Percentiles rank a stretch among this genome's conserved stretches.
These are phyloP conservation scores for Phytophthora aleatoria DNA, from an alignment of 352 stramenopile species.

Conservation along the genomic window DNA sequence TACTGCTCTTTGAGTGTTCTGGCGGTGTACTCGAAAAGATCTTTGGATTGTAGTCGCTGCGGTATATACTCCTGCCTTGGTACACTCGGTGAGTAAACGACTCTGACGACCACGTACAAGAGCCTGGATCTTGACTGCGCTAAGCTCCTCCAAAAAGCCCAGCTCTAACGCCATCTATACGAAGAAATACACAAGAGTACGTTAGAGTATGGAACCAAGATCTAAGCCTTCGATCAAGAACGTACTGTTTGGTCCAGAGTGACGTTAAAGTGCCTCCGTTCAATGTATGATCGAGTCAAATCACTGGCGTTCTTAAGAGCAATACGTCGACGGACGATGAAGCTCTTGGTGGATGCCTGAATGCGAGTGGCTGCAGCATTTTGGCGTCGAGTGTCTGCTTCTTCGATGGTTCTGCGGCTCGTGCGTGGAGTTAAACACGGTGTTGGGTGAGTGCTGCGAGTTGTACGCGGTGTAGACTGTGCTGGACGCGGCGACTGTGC, in stretches of 20 bases:
- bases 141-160: slow-evolving; percentile 51
- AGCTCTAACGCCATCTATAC: slow-evolving; percentile 44
- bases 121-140: slow-evolving; percentile 66
- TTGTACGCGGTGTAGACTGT: slow-evolving; percentile 6
- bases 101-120: slow-evolving; percentile 64
- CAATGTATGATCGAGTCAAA: slow-evolving; percentile 69
- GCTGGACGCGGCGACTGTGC: neutral
- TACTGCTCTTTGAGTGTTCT: slow-evolving; percentile 2
- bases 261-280: slow-evolving; percentile 55
- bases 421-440: slow-evolving; percentile 3
- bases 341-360: slow-evolving; percentile 41
- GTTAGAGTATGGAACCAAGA: slow-evolving; percentile 11
- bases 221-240: neutral
- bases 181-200: slow-evolving; percentile 1
- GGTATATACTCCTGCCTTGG: slow-evolving; percentile 42
- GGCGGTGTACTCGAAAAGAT: slow-evolving; percentile 39
- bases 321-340: slow-evolving; percentile 28
- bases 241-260: slow-evolving; percentile 52
- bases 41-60: slow-evolving; percentile 58
- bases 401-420: neutral
- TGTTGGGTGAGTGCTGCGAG: neutral
- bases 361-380: slow-evolving; percentile 42
- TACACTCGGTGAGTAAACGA: slow-evolving; percentile 54
- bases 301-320: slow-evolving; percentile 33
- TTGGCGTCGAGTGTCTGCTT: slow-evolving; percentile 1